phyloP scores from a whole-genome alignment of 2,329 filamentous ascomycete species.

The Stylonectria norvegica region DNA sequence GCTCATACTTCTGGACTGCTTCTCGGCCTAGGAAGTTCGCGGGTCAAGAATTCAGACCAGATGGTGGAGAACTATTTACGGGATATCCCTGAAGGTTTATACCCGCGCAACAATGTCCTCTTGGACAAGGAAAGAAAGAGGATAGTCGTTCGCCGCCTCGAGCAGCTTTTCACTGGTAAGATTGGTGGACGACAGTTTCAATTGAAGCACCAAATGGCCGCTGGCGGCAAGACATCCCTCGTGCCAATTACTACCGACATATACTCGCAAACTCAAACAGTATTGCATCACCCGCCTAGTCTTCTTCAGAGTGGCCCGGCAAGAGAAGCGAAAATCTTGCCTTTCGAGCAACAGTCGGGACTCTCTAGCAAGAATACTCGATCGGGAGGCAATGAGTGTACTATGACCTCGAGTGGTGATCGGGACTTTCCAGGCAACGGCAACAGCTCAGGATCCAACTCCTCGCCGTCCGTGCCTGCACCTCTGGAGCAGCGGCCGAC shows the following conservation, averaged over 20 bases:
- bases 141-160: slow-evolving; percentile 69
- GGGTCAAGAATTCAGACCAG: slow-evolving; percentile 46
- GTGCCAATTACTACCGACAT: slow-evolving; percentile 25
- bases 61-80: slow-evolving; percentile 68
- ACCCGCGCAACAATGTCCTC: slow-evolving; percentile 60
- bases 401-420: slow-evolving; percentile 48
- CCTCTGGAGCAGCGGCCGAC: slow-evolving; percentile 72
- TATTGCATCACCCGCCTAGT: slow-evolving; percentile 36
- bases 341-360: slow-evolving; percentile 27
- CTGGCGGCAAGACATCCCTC: slow-evolving; percentile 9
- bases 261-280: slow-evolving; percentile 18
- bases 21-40: slow-evolving; percentile 36
- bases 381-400: slow-evolving; percentile 43
- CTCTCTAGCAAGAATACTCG: slow-evolving; percentile 37
- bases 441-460: slow-evolving; percentile 33
- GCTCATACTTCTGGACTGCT: slow-evolving; percentile 42
- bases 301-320: slow-evolving; percentile 30
- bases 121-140: slow-evolving; percentile 74
- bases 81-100: slow-evolving; percentile 67
- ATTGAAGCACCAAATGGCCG: slow-evolving; percentile 20
- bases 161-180: slow-evolving; percentile 79
- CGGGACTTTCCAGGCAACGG: slow-evolving; percentile 37
- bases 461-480: slow-evolving; percentile 37
- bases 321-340: slow-evolving; percentile 50
- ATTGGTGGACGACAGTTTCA: slow-evolving; percentile 40